Percentiles rank a stretch among this genome's conserved stretches.
These are phyloP conservation scores for Globisporangium nodosum DNA, from an alignment of 352 stramenopile species.

Conservation along the genomic window DNA sequence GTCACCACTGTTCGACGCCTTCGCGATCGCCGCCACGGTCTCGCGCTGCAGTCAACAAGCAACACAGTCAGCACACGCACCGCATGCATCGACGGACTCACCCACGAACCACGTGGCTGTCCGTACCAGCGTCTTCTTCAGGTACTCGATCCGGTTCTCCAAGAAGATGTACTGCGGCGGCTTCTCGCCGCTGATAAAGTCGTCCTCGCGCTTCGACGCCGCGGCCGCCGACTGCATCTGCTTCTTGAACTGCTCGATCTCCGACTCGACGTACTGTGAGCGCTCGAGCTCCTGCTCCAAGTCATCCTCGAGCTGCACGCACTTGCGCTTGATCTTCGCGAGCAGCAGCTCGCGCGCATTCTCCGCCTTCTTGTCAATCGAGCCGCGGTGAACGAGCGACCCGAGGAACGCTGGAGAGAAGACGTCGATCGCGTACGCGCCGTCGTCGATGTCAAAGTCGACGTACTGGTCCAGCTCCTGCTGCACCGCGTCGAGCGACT, in stretches of 20 bases:
- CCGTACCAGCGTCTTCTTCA: constrained; percentile 64
- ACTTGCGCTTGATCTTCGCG: constrained; percentile 46
- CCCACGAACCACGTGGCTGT: neutral
- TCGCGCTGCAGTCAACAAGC: constrained; percentile 27
- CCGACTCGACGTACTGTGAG: constrained; percentile 42
- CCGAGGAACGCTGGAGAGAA: constrained; percentile 68
- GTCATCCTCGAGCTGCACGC: constrained; percentile 48
- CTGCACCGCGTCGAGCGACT: constrained; percentile 48
- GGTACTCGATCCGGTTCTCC: constrained; percentile 63
- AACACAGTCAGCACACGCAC: neutral
- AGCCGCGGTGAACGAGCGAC: constrained; percentile 46
- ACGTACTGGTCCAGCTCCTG: constrained; percentile 61
- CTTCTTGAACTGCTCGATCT: constrained; percentile 60
- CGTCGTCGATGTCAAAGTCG: constrained; percentile 45
- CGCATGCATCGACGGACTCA: neutral
- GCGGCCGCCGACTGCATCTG: constrained; percentile 63
- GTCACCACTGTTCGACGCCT: constrained; percentile 46
- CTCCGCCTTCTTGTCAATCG: constrained; percentile 54
- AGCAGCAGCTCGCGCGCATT: constrained; percentile 56
- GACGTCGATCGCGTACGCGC: constrained; percentile 50
- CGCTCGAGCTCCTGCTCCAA: constrained; percentile 55
- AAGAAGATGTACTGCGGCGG: constrained; percentile 73
- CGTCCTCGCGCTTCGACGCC: constrained; percentile 64
- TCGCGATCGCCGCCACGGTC: constrained; percentile 52
- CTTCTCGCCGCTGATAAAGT: constrained; percentile 75